These are phyloP conservation scores for Pichia sp. DNA, from an alignment of 1,139 yeast species.

Conservation along the genomic window DNA sequence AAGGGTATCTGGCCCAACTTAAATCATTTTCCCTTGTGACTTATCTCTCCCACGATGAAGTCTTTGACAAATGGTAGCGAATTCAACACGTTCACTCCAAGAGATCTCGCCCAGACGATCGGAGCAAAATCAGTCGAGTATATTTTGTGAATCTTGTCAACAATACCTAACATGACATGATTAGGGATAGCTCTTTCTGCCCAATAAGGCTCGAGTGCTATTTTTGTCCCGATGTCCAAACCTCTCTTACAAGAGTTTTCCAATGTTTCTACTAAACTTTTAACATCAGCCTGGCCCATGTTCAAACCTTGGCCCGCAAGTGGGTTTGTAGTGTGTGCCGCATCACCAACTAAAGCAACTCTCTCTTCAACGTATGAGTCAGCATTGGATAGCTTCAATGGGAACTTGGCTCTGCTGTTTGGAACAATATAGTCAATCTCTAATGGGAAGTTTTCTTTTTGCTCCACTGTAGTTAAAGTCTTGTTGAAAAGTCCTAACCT, in stretches of 20 bases:
- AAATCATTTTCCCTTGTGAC: constrained; percentile 24
- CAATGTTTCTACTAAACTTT: constrained; percentile 60
- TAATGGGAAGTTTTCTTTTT: constrained; percentile 65
- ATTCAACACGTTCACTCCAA: constrained; percentile 71
- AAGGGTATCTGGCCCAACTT: not conserved
- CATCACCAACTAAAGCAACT: constrained; percentile 92
- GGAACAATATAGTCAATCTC: constrained; percentile 54
- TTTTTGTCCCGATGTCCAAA: constrained; percentile 77
- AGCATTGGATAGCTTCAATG: constrained; percentile 83
- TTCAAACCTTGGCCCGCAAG: constrained; percentile 97
- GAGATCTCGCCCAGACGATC: constrained; percentile 65
- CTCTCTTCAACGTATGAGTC: constrained; percentile 82
- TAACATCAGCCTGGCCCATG: constrained; percentile 97
- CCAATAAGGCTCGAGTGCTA: constrained; percentile 84
- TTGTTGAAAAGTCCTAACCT: constrained; percentile 48
- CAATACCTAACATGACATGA: constrained; percentile 77
- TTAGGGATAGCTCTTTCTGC: constrained; percentile 75
- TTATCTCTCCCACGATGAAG: constrained; percentile 47
- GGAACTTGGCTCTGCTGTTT: constrained; percentile 80
- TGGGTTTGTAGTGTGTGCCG: constrained; percentile 97
- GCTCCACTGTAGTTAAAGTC: constrained; percentile 36
- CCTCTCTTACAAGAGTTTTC: constrained; percentile 75
- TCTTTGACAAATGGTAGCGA: constrained; percentile 59
- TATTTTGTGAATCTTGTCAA: constrained; percentile 86
- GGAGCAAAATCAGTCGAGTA: constrained; percentile 75